These are phyloP conservation scores for Monosporozyma solicola DNA, from an alignment of 805 yeast species.

Conservation along the genomic window DNA sequence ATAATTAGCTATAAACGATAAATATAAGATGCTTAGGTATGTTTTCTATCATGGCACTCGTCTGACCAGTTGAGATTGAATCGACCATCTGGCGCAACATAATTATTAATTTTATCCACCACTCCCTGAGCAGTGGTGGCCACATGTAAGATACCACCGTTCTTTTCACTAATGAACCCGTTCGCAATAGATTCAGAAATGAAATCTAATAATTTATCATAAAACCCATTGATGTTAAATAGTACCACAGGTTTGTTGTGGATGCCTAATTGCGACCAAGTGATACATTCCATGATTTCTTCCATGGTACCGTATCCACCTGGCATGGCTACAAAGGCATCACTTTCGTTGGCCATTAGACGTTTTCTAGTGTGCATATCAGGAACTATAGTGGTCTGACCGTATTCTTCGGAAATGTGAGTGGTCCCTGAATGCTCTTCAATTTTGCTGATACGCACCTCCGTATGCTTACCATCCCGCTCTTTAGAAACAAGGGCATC, in stretches of 20 bases:
- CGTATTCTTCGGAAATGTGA: slow-evolving; percentile 50
- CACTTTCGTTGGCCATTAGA: slow-evolving; percentile 79
- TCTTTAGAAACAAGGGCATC: slow-evolving; percentile 69
- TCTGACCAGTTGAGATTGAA: slow-evolving; percentile 63
- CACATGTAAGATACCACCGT: slow-evolving; percentile 59
- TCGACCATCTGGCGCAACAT: slow-evolving; percentile 61
- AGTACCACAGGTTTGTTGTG: slow-evolving; percentile 74
- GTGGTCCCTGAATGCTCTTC: slow-evolving; percentile 44
- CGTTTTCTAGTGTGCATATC: slow-evolving; percentile 89
- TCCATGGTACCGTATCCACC: slow-evolving; percentile 90
- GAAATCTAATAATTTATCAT: slow-evolving; percentile 57
- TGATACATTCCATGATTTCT: slow-evolving; percentile 81
- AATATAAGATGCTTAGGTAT: not conserved
- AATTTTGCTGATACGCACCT: not conserved
- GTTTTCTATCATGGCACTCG: slow-evolving; percentile 9
- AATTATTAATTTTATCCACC: slow-evolving; percentile 48
- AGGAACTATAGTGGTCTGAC: slow-evolving; percentile 68
- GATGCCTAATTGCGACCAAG: slow-evolving; percentile 86
- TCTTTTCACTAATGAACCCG: slow-evolving; percentile 62
- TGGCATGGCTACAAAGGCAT: slow-evolving; percentile 81
- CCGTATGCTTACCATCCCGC: slow-evolving; percentile 33
- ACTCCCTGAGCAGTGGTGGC: slow-evolving; percentile 66
- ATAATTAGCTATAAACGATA: too few relatives aligned
- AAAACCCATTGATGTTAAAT: slow-evolving; percentile 73
- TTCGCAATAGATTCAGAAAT: slow-evolving; percentile 47